Conservation (phyloP, 2,329 filamentous ascomycete species). For the Cryphonectria naterciae region DNA sequence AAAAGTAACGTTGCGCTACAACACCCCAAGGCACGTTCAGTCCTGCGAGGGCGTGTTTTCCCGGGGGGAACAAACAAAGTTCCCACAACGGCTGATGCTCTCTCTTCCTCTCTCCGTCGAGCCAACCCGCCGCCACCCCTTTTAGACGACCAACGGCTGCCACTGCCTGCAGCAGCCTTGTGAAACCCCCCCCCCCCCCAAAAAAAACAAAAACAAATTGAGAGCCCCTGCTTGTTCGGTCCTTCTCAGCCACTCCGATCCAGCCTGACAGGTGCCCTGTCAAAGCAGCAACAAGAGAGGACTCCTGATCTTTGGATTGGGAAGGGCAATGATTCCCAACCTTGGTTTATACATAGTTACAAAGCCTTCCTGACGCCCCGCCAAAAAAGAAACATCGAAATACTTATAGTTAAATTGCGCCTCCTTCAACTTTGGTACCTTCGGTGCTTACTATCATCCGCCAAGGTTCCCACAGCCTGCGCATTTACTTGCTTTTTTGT, state of each 20-base stretch:
- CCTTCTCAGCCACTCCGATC: constrained; percentile 4
- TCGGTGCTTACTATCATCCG: not conserved
- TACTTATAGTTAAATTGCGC: constrained; percentile 1
- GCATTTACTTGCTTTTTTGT: not conserved
- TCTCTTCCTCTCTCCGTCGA: not conserved
- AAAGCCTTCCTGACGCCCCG: not conserved
- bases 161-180: not conserved
- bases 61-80: no score
- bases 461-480: not conserved
- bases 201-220: not conserved
- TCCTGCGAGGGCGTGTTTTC: not conserved
- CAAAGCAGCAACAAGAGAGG: not conserved
- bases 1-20: constrained; percentile 27
- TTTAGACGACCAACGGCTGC: not conserved
- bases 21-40: not conserved
- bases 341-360: not conserved
- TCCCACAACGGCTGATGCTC: not conserved
- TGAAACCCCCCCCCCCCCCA: no score
- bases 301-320: not conserved
- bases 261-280: not conserved
- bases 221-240: not conserved
- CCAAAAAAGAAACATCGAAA: not conserved
- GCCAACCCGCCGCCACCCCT: not conserved
- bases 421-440: not conserved
- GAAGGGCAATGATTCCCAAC: not conserved